Evolutionary conservation across 805 yeast species (phyloP), one percentile per base, ranked within the genome.

Genomic region (Saccharomycopsis vini): DNA sequence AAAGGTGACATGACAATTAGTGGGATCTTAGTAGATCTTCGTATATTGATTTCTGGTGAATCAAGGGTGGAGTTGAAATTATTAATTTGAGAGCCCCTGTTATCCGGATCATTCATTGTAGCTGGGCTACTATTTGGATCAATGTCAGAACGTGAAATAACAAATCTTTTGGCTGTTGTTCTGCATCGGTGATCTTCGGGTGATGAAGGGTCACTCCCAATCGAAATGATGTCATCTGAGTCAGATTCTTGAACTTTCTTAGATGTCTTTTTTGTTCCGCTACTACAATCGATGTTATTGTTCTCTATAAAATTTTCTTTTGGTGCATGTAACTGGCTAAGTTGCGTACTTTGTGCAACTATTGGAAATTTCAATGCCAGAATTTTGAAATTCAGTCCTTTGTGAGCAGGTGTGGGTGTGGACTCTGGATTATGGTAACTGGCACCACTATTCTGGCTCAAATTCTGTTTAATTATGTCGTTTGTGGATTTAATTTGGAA

Each of bases 81-180:
- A 30, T 13, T 16, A 5, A 10, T 30, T 9, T 7, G 33, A 30
- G 33, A 16, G n/a, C 16, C n/a, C 16, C 5, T 30, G 9, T 68
- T 68, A 51, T 77, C 71, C 9, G 75, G 54, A 6, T 58, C 47
- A 19, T 42, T n/a, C 12, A 29, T 33, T 18, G 16, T 16, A 15
- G 44, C 37, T 19, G 18, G 12, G 18, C 18, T 29, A 15, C 29
- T 12, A 6, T n/a, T n/a, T n/a, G n/a, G n/a, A n/a, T n/a, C n/a
- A n/a, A n/a, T n/a, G n/a, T 19, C 30, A 6, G 24, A 21, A 18
- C 33, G 33, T 3, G 44, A 24, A 4, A 41, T 19, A 4, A 40
- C 29, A 22, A 29, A 40, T 18, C 43, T 22, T 22, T 23, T 40
- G 15, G 16, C n/a, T 3, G 43, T 40, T 9, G 43, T 40, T 23